These are phyloP conservation scores for Fusarium musae DNA, from an alignment of 2,329 filamentous ascomycete species.

Conservation along the genomic window DNA sequence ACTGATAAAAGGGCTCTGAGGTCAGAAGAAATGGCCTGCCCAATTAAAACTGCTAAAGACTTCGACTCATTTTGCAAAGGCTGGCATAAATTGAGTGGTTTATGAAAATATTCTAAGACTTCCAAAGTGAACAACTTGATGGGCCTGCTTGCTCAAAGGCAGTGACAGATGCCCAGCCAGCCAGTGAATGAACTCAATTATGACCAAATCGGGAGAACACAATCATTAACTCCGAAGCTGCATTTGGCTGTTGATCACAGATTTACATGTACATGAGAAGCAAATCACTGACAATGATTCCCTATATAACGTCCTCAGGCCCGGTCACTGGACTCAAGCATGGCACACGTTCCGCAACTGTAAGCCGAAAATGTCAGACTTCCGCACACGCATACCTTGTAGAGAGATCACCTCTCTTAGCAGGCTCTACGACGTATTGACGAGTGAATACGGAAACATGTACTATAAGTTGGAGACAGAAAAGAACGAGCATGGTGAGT, in stretches of 20 bases:
- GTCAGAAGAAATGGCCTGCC: too few species aligned
- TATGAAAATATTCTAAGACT: too few species aligned
- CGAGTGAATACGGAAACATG: background rate
- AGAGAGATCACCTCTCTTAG: background rate
- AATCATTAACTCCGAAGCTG: background rate
- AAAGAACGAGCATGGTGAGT: background rate
- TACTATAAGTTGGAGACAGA: background rate
- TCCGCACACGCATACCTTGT: background rate
- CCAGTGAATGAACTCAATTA: too few species aligned
- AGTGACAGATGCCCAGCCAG: background rate
- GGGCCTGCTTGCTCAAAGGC: background rate
- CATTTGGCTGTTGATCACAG: background rate
- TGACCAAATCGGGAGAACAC: background rate
- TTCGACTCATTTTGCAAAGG: too few species aligned
- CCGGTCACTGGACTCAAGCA: background rate
- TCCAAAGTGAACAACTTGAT: too few species aligned
- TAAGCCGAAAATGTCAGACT: background rate
- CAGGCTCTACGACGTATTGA: background rate
- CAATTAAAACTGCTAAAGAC: too few species aligned
- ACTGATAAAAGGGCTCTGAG: too few species aligned
- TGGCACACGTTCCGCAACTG: background rate
- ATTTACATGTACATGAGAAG: rapidly evolving
- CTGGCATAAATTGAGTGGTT: too few species aligned
- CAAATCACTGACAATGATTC: background rate
- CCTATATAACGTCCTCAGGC: background rate